Base-by-base conservation (phyloP, 768 basidiomycete genomes). In the Podaxis sp. region DNA sequence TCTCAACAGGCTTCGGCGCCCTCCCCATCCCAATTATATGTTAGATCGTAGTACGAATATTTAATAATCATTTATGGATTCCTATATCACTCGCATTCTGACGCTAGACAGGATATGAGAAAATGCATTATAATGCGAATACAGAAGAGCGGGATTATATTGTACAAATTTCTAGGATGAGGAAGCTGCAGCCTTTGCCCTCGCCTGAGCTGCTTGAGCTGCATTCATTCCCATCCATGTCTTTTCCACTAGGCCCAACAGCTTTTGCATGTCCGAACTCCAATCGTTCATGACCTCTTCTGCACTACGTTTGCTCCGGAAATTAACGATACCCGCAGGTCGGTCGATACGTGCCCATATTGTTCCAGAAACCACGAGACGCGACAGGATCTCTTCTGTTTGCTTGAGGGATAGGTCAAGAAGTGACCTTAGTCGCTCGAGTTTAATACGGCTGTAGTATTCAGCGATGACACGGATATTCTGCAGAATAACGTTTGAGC, bases 221-320 rank as follows among this genome's bases (percentile, higher is more conserved):
- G 93, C 92, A 67, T 94, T 94, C 84, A 95, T 89, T 40, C 90
- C 90, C 93, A 95, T 95, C 93, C 96, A 97, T n/a, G 94, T 95
- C 85, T 98, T 98, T 79, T 99, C 97, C 13, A 95, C 92, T 46
- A 97, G 76, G 17, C 90, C 85, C 64, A 99, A 81, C 70, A 99
- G 77, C 77, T 91, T 95, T 70, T 90, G 92, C 85, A 99, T 94
- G 71, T 99, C 96, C 22, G 88, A 92, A 75, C 94, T 96, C 96
- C 97, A 99, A 65, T 94, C 93, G 71, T 99, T 99, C 89, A 99
- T 90, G 4, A 95, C 89, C 69, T 97, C 95, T 71, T 98, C 96
- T 1, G 92, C 85, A 59, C 82, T 88, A 67, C 87, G 87, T 75
- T 90, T 91, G 68, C 82, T 85, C 68, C 87, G 86, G 82, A 99